These are phyloP conservation scores for Phenoliferia sp. DNA, from an alignment of 1,284 basidiomycete genomes.

Conservation along the genomic window DNA sequence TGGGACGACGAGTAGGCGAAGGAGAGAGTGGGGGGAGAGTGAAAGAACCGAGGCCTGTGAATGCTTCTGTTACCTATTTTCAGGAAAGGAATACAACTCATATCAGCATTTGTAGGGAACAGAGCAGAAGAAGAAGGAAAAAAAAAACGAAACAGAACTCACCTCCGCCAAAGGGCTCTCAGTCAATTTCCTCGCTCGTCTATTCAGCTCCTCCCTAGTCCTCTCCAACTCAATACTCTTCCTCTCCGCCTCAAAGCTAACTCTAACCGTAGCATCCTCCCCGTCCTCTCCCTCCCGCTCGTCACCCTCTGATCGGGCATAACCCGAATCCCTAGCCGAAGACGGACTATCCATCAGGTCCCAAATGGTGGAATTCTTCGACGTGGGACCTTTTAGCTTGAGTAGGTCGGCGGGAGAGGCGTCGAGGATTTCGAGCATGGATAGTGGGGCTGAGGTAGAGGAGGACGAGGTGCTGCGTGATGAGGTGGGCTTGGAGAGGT, in stretches of 20 bases:
- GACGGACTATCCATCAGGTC: not conserved
- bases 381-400: not conserved
- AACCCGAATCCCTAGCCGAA: conserved; percentile 21
- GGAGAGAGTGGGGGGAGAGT: conserved; percentile 3
- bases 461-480: not conserved
- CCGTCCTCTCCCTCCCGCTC: not conserved
- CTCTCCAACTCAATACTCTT: no score
- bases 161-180: conserved; percentile 28
- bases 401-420: not conserved
- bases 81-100: not conserved
- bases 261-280: not conserved
- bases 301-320: conserved; percentile 5
- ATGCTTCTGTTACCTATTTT: conserved; percentile 25
- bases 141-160: not conserved
- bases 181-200: conserved; percentile 18
- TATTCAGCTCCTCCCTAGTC: conserved; percentile 9
- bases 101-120: not conserved
- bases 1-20: not conserved
- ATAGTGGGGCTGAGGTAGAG: not conserved
- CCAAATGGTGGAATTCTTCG: not conserved
- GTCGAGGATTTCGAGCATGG: not conserved
- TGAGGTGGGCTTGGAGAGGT: not conserved
- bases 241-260: not conserved
- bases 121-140: not conserved
- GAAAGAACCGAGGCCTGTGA: conserved; percentile 25